phyloP scores from a whole-genome alignment of 306 rosid genomes.

The Trifolium repens region DNA sequence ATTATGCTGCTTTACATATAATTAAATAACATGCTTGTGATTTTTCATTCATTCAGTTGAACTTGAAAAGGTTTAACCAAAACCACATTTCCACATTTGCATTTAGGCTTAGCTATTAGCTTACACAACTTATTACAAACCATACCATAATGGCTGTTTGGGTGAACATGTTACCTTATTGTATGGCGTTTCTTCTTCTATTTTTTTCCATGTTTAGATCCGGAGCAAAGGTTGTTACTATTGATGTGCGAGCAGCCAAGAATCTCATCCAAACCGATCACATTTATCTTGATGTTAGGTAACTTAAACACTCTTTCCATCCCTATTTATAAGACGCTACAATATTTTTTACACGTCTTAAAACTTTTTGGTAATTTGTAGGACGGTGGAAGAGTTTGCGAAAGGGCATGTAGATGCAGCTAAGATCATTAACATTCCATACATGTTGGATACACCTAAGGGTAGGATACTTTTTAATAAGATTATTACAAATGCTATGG shows the following conservation, averaged over 20 bases:
- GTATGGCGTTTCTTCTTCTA: constrained; percentile 28
- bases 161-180: constrained; percentile 38
- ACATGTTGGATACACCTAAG: constrained; percentile 62
- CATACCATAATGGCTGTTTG: constrained; percentile 44
- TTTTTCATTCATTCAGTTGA: constrained; percentile 46
- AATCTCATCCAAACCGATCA: constrained; percentile 61
- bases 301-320: neutral
- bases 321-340: too few species aligned
- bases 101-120: neutral
- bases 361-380: constrained; percentile 27
- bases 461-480: constrained; percentile 49
- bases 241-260: constrained; percentile 69
- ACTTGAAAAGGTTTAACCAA: constrained; percentile 29
- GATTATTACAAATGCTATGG: neutral
- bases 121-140: neutral
- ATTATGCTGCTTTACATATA: neutral
- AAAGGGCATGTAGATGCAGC: constrained; percentile 66
- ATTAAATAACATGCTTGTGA: neutral
- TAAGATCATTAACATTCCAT: constrained; percentile 77
- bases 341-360: too few species aligned
- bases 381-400: constrained; percentile 79
- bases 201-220: constrained; percentile 49
- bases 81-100: neutral
- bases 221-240: constrained; percentile 57
- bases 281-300: constrained; percentile 82